Base-by-base conservation (phyloP, 441 rosid species). In the Syzygium syzygioides region DNA sequence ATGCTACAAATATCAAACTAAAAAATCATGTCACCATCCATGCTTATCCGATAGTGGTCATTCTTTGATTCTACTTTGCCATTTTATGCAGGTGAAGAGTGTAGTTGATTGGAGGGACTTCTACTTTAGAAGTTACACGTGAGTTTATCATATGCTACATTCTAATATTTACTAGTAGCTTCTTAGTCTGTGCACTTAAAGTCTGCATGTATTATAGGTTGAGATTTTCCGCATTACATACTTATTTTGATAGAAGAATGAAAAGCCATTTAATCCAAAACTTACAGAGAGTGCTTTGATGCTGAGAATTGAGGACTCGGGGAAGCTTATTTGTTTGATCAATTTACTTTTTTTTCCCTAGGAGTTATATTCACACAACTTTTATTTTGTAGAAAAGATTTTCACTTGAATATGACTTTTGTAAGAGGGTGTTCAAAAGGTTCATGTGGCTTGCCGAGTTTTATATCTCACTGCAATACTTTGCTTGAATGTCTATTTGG, bases 41-140 rank as follows among this genome's bases (percentile, higher is more conserved):
- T 83, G 41, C 52, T 87, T 34, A 12, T 85, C 17, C 41, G 19
- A 25, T 41, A 60, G 32, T 87, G 86, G 62, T n/a, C 34, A 48
- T 50, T 41, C 41, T 87, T 86, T 55, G 85, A 57, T 89, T 86
- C 11, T 48, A 20, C 17, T 85, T 54, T 92, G 90, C 86, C 55
- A 79, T 86, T 62, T 86, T 90, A 37, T 89, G 86, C 86, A 96
- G 99, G 98, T 97, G 92, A 96, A 95, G 93, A 95, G 98, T 93
- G 89, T 97, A 60, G 96, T 97, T n/a, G 98, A 95, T 71, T 97
- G 99, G 99, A 93, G 97, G 86, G 97, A 93, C 68, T 97, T 97
- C 95, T 96, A 96, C 94, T 88, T 92, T 88, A 94, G 93, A 93
- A 94, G 94, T 89, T 98, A 98, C 93, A 94, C 18, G 99, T 96